Conservation (phyloP, 1,139 yeast species). For the Diutina sp. region DNA sequence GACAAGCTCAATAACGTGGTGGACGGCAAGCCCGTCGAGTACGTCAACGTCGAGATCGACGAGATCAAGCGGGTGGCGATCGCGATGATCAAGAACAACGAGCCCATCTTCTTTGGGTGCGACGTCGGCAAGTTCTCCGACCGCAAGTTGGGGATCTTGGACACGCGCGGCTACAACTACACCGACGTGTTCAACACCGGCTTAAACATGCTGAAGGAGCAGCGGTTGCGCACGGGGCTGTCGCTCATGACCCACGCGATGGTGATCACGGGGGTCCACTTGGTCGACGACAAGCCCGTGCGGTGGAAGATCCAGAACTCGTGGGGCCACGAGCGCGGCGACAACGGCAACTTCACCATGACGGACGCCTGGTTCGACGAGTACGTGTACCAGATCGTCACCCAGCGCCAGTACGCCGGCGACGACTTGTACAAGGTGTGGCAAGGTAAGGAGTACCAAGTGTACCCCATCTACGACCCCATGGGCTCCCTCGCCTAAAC, state of each 20-base stretch:
- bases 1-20: slow-evolving; percentile 62
- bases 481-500: slow-evolving; percentile 64
- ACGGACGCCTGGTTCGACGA: slow-evolving; percentile 75
- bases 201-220: slow-evolving; percentile 35
- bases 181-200: slow-evolving; percentile 47
- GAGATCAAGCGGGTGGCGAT: slow-evolving; percentile 48
- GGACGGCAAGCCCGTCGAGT: slow-evolving; percentile 55
- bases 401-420: slow-evolving; percentile 38
- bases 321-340: slow-evolving; percentile 71
- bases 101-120: slow-evolving; percentile 76
- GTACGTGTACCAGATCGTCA: slow-evolving; percentile 74
- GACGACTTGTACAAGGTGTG: slow-evolving; percentile 32
- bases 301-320: slow-evolving; percentile 82
- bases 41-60: slow-evolving; percentile 53
- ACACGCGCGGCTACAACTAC: slow-evolving; percentile 54
- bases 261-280: slow-evolving; percentile 66
- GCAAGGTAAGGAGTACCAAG: slow-evolving; percentile 38
- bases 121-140: slow-evolving; percentile 70
- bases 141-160: slow-evolving; percentile 54
- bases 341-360: slow-evolving; percentile 68
- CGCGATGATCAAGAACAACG: slow-evolving; percentile 52
- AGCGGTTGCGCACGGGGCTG: slow-evolving; percentile 40
- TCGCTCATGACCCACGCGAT: slow-evolving; percentile 80
- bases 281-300: slow-evolving; percentile 33
- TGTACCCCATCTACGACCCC: slow-evolving; percentile 73